Evolutionary conservation across 2,329 filamentous ascomycete genomes (phyloP), one percentile per base, ranked within the genome.

Genomic region (Didymella lethalis): DNA sequence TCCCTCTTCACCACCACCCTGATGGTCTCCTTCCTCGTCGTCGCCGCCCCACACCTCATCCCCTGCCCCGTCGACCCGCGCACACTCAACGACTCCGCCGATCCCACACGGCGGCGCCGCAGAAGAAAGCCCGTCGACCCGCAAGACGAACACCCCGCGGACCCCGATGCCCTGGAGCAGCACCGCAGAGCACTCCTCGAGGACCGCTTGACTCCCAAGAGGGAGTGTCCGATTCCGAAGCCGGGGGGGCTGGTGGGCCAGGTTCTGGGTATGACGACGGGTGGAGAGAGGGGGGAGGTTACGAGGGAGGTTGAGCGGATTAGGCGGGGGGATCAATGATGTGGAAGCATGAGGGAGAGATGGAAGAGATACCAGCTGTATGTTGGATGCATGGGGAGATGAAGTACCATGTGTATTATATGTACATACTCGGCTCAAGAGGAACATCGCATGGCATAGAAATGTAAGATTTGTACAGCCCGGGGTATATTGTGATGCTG

Each of bases 1-100:
- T 95, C 93, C 45, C 89, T 99, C 61, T 99, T 99, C 81, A 93
- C 92, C 49, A 92, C 90, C n/a, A 98, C 94, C 1, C 86, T 98
- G 54, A 84, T 91, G 63, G 88, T 93, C 31, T 95, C 91, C 68
- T 97, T 99, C 78, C 85, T 97, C 64, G 93, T 99, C 62, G 95
- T 99, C 52, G 92, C 87, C 29, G 83, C 97, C 44, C 95, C 95
- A 23, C 95, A 99, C 77, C 75, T 96, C 29, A 86, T 99, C 18
- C 95, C 95, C 1, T 99, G 95, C 75, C 95, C 95, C 1, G 91
- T 92, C 28, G 79, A 81, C 45, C 91, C 91, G 2, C 85, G 91
- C 64, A 86, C 88, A 32, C 89, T 90, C 69, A 90, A 92, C 68
- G 93, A 97, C 75, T 88, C 88, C 16, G 52, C 72, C 48, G 70